Evolutionary conservation across 306 rosid genomes (phyloP), one percentile per base, ranked within the genome.

Genomic region (Corylus heterophylla): DNA sequence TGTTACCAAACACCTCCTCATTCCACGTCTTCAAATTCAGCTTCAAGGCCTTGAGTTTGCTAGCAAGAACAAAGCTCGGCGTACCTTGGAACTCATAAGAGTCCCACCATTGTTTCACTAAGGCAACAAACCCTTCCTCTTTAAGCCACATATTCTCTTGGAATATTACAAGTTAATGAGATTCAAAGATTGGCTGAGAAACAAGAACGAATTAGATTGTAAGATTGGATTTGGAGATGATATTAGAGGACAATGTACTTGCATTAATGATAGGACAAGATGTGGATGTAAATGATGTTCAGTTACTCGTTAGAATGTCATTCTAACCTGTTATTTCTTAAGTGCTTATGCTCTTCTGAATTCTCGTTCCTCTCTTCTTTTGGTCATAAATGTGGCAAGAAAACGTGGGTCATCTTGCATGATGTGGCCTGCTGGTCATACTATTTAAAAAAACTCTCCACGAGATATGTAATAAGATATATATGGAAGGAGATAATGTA

Each of bases 361-460:
- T 44, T 22, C 9, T 20, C 1, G 12, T 69, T 44, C 27, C n/a
- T 50, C 55, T 68, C 45, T 29, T 77, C n/a, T 14, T 27, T 45
- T 64, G 84, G 72, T 67, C 70, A 50, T 76, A 54, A 81, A 52
- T 68, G 48, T 62, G 58, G 55, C 39, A 7, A n/a, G 78, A 12
- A 25, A 74, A 74, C 44, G 20, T 25, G 74, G 74, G 54, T 77
- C 54, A 69, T 73, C 68, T 76, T 49, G 70, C 75, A 58, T 73
- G 76, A 25, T 63, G 45, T 56, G 78, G 54, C 52, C 78, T 4
- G 56, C 20, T 16, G 56, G 56, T 16, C 56, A 14, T 14, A 4
- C 18, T 52, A 14, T 4, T 16, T 52, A 7, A 18, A 18, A 16
- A 14, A 16, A 5, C n/a, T 14, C 16, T 14, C 20, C 56, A 16